Evolutionary conservation across 108 stramenopile genomes (phyloP).

Genomic region (Nitzschia sp.): DNA sequence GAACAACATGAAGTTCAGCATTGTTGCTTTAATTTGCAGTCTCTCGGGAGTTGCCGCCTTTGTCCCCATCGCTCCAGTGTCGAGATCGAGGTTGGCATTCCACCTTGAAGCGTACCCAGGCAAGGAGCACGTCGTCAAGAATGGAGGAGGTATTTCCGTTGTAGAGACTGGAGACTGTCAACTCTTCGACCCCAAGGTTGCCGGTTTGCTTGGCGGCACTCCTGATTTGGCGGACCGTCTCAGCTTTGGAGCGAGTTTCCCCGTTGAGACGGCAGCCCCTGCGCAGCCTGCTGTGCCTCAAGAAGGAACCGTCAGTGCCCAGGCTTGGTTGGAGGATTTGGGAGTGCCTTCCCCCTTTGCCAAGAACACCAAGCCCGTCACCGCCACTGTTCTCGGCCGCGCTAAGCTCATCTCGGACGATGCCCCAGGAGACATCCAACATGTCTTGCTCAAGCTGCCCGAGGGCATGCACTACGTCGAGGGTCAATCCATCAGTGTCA

Average conservation of each 20-base stretch:
- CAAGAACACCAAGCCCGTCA: slow-evolving; percentile 67
- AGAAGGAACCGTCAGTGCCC: slow-evolving; percentile 34
- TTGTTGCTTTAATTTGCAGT: not conserved
- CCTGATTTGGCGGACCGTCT: slow-evolving; percentile 39
- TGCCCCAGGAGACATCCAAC: slow-evolving; percentile 87
- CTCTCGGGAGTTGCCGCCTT: not conserved
- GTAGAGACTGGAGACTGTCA: slow-evolving; percentile 38
- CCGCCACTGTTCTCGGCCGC: slow-evolving; percentile 71
- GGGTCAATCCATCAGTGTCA: slow-evolving; percentile 80
- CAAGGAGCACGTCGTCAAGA: slow-evolving; percentile 23
- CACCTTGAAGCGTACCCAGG: not conserved
- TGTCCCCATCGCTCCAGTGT: not conserved
- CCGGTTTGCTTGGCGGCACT: slow-evolving; percentile 62
- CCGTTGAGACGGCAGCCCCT: slow-evolving; percentile 9
- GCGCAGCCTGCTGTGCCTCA: not conserved
- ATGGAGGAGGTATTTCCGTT: slow-evolving; percentile 50
- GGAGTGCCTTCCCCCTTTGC: slow-evolving; percentile 70
- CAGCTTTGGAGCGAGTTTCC: slow-evolving; percentile 19
- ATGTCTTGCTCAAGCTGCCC: slow-evolving; percentile 67
- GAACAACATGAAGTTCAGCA: not conserved
- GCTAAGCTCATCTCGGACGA: slow-evolving; percentile 60
- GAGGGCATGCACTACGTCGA: slow-evolving; percentile 85
- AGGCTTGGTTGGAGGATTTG: slow-evolving; percentile 82
- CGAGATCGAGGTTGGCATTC: not conserved
- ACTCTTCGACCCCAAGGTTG: slow-evolving; percentile 65